Evolutionary conservation across 2,329 filamentous ascomycete species (phyloP).

Genomic region (Cladorrhinum sp.): DNA sequence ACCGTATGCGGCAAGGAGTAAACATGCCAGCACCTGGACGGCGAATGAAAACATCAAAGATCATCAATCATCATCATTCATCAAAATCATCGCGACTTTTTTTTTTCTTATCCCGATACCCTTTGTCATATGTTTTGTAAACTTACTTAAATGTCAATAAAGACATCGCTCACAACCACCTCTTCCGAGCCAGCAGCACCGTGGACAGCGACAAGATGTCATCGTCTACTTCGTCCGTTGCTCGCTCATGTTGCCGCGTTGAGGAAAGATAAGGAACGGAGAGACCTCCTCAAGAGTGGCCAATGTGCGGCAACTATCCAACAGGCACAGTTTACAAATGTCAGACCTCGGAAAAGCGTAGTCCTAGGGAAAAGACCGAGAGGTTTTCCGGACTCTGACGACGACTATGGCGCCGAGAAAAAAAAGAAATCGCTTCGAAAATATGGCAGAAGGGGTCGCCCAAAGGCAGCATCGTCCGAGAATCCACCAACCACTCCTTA

Average conservation of each 20-base stretch:
- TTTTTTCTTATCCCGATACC: background rate
- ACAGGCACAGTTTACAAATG: background rate
- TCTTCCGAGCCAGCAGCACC: constrained; percentile 22
- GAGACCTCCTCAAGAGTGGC: background rate
- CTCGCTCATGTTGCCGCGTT: constrained; percentile 42
- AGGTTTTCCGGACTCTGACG: constrained; percentile 16
- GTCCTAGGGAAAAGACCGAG: constrained; percentile 18
- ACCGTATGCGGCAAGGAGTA: constrained; percentile 13
- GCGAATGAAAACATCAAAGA: constrained; percentile 9
- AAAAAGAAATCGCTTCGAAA: constrained; percentile 20
- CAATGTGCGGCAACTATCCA: background rate
- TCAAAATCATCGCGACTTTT: constrained; percentile 1
- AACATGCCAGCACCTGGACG: constrained; percentile 8
- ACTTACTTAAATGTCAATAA: background rate
- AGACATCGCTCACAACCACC: background rate
- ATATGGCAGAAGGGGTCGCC: constrained; percentile 21
- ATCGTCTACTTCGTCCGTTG: constrained; percentile 46
- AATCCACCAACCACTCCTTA: constrained; percentile 11
- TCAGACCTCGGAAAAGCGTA: background rate
- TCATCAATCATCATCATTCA: background rate
- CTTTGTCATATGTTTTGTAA: background rate
- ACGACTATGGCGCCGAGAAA: constrained; percentile 16
- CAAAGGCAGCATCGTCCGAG: constrained; percentile 11
- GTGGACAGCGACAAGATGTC: constrained; percentile 49
- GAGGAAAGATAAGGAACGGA: constrained; percentile 33